Percentiles rank a stretch among this genome's conserved stretches.
These are phyloP conservation scores for Cystoisospora suis DNA, from an alignment of 169 alveolate genomes.

Conservation along the genomic window DNA sequence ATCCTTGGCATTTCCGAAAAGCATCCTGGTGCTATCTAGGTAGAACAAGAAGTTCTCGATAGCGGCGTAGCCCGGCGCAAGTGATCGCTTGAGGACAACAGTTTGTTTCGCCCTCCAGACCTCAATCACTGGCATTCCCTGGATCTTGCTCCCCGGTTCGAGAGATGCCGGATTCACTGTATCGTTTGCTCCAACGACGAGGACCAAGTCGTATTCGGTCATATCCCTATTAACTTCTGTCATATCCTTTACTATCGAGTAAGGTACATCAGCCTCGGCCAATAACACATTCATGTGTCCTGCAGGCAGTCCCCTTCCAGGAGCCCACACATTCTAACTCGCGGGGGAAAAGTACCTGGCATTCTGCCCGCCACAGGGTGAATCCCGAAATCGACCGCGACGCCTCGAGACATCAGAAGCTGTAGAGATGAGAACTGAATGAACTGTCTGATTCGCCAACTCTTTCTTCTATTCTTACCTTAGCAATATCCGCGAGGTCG, in stretches of 20 bases:
- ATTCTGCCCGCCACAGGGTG: constrained; percentile 98
- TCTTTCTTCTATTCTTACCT: too few species aligned
- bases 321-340: neutral
- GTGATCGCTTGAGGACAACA: constrained; percentile 89
- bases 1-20: constrained; percentile 90
- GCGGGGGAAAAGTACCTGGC: constrained; percentile 77
- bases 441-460: too few species aligned
- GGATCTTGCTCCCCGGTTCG: constrained; percentile 87
- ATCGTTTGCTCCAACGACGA: constrained; percentile 95
- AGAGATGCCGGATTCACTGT: constrained; percentile 93
- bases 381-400: constrained; percentile 91
- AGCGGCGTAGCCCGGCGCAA: constrained; percentile 94
- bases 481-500: constrained; percentile 66
- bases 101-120: constrained; percentile 91
- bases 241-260: constrained; percentile 92
- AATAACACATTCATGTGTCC: constrained; percentile 95
- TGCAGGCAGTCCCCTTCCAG: constrained; percentile 59
- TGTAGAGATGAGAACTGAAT: neutral
- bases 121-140: constrained; percentile 96
- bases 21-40: constrained; percentile 85
- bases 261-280: constrained; percentile 96
- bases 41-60: constrained; percentile 93
- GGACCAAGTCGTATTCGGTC: constrained; percentile 81
- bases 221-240: constrained; percentile 89
- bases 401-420: constrained; percentile 78